Percentiles rank a stretch among this genome's conserved stretches.
phyloP scores from a whole-genome alignment of 2,329 filamentous ascomycete genomes.

The Neonectria faginata region DNA sequence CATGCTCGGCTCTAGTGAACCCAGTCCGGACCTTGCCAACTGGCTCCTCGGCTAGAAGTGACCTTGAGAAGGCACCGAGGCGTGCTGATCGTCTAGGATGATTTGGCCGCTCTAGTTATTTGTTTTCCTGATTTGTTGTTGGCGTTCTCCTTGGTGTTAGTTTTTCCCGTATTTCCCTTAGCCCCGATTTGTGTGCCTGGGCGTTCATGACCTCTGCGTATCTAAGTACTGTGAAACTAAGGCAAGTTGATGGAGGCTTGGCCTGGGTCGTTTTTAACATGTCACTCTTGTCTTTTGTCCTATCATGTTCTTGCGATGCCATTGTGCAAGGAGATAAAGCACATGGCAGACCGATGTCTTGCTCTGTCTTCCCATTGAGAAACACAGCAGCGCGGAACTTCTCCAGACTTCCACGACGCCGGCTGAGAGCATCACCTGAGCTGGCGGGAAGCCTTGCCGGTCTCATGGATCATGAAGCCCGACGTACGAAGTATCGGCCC shows the following conservation, averaged over 20 bases:
- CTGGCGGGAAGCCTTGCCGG: slow-evolving; percentile 31
- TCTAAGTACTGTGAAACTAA: no score
- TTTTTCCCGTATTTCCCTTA: slow-evolving; percentile 26
- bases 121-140: slow-evolving; percentile 9
- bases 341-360: slow-evolving; percentile 20
- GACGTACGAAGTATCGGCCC: slow-evolving; percentile 37
- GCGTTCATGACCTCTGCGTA: slow-evolving; percentile 7
- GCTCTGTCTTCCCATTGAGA: not conserved
- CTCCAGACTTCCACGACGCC: slow-evolving; percentile 7
- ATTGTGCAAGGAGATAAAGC: slow-evolving; percentile 14
- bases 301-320: slow-evolving; percentile 10
- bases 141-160: slow-evolving; percentile 3
- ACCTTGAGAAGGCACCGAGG: not conserved
- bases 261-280: slow-evolving; percentile 2
- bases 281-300: slow-evolving; percentile 9
- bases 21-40: slow-evolving; percentile 30
- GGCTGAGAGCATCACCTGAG: slow-evolving; percentile 33
- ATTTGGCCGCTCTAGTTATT: not conserved
- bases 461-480: slow-evolving; percentile 33
- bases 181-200: slow-evolving; percentile 16
- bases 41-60: slow-evolving; percentile 20
- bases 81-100: slow-evolving; percentile 14
- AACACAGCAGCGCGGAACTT: not conserved
- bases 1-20: slow-evolving; percentile 23
- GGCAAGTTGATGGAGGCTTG: not conserved